Percentiles rank a stretch among this genome's conserved stretches.
Evolutionary conservation across 2,329 filamentous ascomycete species (phyloP).

Genomic region (Neopestalotiopsis sp.): DNA sequence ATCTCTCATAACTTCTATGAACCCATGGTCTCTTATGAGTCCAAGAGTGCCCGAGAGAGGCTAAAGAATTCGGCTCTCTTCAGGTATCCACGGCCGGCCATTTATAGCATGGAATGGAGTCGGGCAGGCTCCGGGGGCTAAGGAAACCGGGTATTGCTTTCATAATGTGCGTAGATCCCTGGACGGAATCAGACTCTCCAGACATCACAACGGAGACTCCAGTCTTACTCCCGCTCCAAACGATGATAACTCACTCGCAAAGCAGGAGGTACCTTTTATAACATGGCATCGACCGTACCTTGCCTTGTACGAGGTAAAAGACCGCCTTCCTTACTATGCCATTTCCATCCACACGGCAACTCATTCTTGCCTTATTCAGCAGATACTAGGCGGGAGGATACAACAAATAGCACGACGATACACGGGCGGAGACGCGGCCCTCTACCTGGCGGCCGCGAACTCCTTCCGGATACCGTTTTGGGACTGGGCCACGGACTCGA

Average conservation of each 20-base stretch:
- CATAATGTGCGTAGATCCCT: conserved; percentile 43
- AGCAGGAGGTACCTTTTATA: conserved; percentile 54
- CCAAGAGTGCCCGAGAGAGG: no score
- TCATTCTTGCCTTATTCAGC: conserved; percentile 40
- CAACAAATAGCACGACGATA: conserved; percentile 53
- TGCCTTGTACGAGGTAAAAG: conserved; percentile 57
- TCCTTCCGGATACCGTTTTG: conserved; percentile 56
- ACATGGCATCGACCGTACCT: conserved; percentile 64
- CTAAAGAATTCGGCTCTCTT: background rate
- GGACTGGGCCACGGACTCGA: conserved; percentile 55
- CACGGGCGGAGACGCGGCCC: conserved; percentile 35
- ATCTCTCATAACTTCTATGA: no score
- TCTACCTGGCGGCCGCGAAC: conserved; percentile 52
- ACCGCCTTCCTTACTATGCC: conserved; percentile 18
- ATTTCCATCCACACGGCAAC: background rate
- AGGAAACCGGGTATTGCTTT: conserved; percentile 30
- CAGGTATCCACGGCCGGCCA: conserved; percentile 41
- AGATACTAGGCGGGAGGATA: conserved; percentile 55
- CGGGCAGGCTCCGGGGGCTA: conserved; percentile 38
- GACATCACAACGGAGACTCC: no score
- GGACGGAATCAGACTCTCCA: no score
- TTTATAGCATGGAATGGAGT: conserved; percentile 47
- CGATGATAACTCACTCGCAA: conserved; percentile 18
- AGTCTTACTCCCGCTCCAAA: background rate
- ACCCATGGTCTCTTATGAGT: no score